Evolutionary conservation across 2,329 filamentous ascomycete species (phyloP).

Genomic region (Fusarium begoniae): DNA sequence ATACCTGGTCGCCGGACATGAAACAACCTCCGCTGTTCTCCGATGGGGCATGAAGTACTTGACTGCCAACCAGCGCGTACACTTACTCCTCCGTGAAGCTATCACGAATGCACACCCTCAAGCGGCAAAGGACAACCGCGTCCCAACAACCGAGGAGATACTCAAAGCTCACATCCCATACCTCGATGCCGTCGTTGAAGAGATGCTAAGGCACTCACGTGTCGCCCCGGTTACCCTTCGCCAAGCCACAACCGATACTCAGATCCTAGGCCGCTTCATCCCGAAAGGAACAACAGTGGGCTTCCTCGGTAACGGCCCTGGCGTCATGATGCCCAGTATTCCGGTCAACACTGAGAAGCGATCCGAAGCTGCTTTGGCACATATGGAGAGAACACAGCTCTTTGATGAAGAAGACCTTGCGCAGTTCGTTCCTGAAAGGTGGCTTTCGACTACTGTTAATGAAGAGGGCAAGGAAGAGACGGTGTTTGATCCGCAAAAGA

Average conservation of each 20-base stretch:
- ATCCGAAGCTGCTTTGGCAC: not conserved
- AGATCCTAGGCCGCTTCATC: constrained; percentile 45
- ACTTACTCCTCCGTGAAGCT: constrained; percentile 41
- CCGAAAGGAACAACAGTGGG: constrained; percentile 48
- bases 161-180: constrained; percentile 42
- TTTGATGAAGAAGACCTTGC: constrained; percentile 39
- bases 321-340: constrained; percentile 34
- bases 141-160: constrained; percentile 44
- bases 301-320: constrained; percentile 41
- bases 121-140: constrained; percentile 28
- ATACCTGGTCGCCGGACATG: constrained; percentile 40
- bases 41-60: constrained; percentile 39
- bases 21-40: constrained; percentile 37
- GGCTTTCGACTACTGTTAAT: constrained; percentile 39
- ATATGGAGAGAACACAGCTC: not conserved
- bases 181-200: constrained; percentile 51
- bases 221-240: constrained; percentile 42
- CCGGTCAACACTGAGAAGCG: constrained; percentile 20
- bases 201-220: constrained; percentile 45
- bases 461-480: not conserved
- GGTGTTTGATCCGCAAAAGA: constrained; percentile 18
- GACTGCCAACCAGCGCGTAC: constrained; percentile 34
- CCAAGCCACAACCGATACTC: constrained; percentile 44
- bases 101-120: constrained; percentile 25
- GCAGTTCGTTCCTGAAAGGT: constrained; percentile 49